Evolutionary conservation across 163 green algal genomes (phyloP).

Genomic region (Chloromonas sp.): DNA sequence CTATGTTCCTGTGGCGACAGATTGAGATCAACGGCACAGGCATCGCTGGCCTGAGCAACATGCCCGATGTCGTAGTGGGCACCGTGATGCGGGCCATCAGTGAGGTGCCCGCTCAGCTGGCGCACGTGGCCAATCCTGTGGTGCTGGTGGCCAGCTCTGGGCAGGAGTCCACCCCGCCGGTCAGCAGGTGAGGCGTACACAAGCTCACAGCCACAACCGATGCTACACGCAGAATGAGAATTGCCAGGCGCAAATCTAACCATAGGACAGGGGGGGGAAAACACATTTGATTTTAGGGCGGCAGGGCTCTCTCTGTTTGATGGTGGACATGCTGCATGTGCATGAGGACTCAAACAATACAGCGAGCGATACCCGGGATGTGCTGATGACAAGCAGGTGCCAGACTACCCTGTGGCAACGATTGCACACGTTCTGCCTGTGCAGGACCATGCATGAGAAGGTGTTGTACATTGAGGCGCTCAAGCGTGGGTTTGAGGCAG

Average conservation of each 20-base stretch:
- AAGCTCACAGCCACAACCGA: too few species aligned
- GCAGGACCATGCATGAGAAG: constrained; percentile 35
- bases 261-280: too few species aligned
- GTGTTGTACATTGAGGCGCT: constrained; percentile 35
- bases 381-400: too few species aligned
- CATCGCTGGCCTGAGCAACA: constrained; percentile 29
- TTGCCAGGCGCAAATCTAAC: too few species aligned
- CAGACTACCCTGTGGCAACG: too few species aligned
- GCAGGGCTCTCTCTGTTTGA: too few species aligned
- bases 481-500: constrained; percentile 19
- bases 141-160: constrained; percentile 28
- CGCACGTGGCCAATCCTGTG: constrained; percentile 11
- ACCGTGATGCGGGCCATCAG: constrained; percentile 16
- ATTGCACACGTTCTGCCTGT: background rate
- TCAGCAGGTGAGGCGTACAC: constrained; percentile 3
- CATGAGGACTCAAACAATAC: too few species aligned
- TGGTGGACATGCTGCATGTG: too few species aligned
- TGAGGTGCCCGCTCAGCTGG: constrained; percentile 3
- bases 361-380: too few species aligned
- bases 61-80: constrained; percentile 14
- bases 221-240: too few species aligned
- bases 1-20: background rate
- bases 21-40: constrained; percentile 39
- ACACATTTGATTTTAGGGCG: too few species aligned
- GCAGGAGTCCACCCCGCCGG: constrained; percentile 17